Base-by-base conservation (phyloP, 202 grass and related monocot species). In the Schoenoplectus triqueter region DNA sequence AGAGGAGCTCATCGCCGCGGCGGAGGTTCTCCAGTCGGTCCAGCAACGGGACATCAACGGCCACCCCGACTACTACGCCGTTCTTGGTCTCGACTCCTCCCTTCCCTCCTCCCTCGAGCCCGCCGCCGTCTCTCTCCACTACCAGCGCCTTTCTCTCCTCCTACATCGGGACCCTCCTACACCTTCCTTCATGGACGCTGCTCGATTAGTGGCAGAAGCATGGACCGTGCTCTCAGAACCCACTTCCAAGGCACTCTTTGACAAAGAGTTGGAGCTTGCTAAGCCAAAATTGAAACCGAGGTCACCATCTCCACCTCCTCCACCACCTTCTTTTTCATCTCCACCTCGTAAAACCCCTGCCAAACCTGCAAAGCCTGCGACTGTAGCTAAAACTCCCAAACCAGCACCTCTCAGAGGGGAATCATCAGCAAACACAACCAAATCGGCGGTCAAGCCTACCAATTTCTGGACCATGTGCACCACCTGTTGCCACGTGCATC, bases 401-500 rank as follows among this genome's bases (percentile, higher is more conserved):
- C 81, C 54, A 11, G 20, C 45, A 1, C 59, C 67, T 18, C 41
- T 69, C 3, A 69, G 79, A 64, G 67, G 86, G n/a, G 50, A 15
- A 45, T 66, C 44, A 0, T 65, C 69, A 1, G n/a, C 46, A 0
- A 78, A 73, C 7, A 48, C 41, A 14, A 7, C 13, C 59, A 79
- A 79, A 79, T 62, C 75, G 45, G 55, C n/a, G 75, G 64, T 76
- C 40, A 85, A 87, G 71, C 64, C 49, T 0, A 52, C 80, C 0
- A 82, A 92, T 1, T 97, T 97, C 80, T 97, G 94, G 94, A 89
- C 94, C 5, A 47, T 84, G 67, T 97, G 94, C 69, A 85, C 18
- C 42, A 64, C 75, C 55, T 94, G 94, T 84, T 87, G 74, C 64
- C 85, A 97, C 17, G 86, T 94, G 84, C 94, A 97, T 69, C 89